These are phyloP conservation scores for Gossypium schwendimanii DNA, from an alignment of 441 rosid species.

Conservation along the genomic window DNA sequence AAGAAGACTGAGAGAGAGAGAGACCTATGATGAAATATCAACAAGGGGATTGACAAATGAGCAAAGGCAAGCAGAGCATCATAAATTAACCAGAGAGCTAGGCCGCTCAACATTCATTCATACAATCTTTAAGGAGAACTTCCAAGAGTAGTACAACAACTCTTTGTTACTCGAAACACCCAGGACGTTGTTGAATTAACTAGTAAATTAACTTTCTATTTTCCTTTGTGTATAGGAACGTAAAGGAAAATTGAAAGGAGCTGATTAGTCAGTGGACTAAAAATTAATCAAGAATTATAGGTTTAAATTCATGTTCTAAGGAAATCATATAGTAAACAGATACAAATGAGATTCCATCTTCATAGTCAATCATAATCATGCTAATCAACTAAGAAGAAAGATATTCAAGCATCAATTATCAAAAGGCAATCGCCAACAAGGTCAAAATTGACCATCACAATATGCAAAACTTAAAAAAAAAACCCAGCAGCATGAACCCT, in stretches of 20 bases:
- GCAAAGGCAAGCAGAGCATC: neutral
- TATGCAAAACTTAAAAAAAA: neutral
- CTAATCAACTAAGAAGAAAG: slow-evolving; percentile 5
- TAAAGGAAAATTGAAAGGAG: neutral
- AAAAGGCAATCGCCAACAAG: neutral
- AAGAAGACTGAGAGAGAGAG: neutral
- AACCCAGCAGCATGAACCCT: neutral
- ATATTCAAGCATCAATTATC: neutral
- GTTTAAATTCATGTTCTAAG: neutral
- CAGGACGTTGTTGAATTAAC: neutral
- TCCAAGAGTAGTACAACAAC: neutral
- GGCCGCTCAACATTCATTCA: too few species aligned
- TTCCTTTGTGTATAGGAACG: neutral
- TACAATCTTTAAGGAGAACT: neutral
- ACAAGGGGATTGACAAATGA: neutral
- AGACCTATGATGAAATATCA: neutral
- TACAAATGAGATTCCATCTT: slow-evolving; percentile 3
- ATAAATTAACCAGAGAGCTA: neutral
- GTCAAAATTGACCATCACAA: slow-evolving; percentile 1
- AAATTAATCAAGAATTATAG: neutral
- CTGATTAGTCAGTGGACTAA: neutral
- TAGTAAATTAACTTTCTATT: neutral
- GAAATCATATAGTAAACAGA: neutral
- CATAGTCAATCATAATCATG: slow-evolving; percentile 1
- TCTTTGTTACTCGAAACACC: neutral